Base-by-base conservation (phyloP, 2,329 filamentous ascomycete genomes). In the Fusarium sp. region DNA sequence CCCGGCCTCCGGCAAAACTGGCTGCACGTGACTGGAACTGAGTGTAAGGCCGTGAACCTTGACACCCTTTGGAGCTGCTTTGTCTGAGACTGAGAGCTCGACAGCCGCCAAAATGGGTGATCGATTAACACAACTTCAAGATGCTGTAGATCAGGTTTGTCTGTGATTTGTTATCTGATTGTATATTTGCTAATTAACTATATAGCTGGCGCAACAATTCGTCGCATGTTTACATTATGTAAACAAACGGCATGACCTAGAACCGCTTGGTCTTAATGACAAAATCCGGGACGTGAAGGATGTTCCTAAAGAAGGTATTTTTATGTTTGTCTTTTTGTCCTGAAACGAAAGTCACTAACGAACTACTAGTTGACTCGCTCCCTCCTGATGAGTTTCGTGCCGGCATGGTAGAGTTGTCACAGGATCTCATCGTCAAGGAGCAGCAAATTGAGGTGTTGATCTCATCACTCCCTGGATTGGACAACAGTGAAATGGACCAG, bases 401-500 rank as follows among this genome's bases (percentile, higher is more conserved):
- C 4, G 87, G 89, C 45, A 86, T 93, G 75, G 83, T 88, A 62
- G 92, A 95, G 77, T 83, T 96, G 52, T 91, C 91, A 36, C 86
- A 87, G 64, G 92, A 95, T 75, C 82, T 96, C 24, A 89, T 95
- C 58, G 77, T 91, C 58, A 93, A 94, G 74, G 90, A 94, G 72
- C 91, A 94, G 79, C 91, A 95, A 80, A 93, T 96, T 64, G 92
- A 96, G 77, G 83, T 87, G 43, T 81, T 96, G 46, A 91, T 95
- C 58, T 90, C 89, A 17, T 87, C 85, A 21, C 83, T 96, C 3
- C 93, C 93, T 0, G 93, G 93, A 0, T 81, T 96, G 21, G 90
- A 93, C 43, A 92, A 89, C 65, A 95, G 90, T 73, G 91, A 95
- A 76, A 83, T 86, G 65, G 90, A 94, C 73, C 93, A 96, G 77